Conservation (phyloP, 129 eudicot genomes). For the Deinandra increscens region DNA sequence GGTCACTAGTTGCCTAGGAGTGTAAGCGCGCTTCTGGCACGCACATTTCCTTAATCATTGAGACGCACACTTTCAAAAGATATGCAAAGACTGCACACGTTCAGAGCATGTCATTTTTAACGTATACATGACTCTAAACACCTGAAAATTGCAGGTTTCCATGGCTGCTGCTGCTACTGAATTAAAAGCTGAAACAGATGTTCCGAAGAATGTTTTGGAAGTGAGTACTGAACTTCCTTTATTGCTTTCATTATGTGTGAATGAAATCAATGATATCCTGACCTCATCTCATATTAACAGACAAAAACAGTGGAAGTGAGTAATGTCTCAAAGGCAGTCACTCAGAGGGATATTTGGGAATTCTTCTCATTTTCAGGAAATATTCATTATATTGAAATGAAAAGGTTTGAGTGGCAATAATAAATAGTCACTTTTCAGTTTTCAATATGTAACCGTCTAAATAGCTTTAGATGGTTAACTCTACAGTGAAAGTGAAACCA, state of each 20-base stretch:
- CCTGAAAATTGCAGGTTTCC: constrained; percentile 32
- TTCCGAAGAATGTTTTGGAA: constrained; percentile 36
- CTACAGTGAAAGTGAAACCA: constrained; percentile 49
- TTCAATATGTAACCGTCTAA: constrained; percentile 9
- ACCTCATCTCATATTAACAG: constrained; percentile 35
- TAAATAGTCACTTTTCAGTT: background rate
- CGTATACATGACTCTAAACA: constrained; percentile 19
- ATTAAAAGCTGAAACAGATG: background rate
- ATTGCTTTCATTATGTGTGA: background rate
- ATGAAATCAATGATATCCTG: background rate
- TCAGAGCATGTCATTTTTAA: background rate
- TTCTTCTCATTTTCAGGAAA: constrained; percentile 61
- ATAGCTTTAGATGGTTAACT: constrained; percentile 10
- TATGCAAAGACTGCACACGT: background rate
- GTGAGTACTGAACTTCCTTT: constrained; percentile 34
- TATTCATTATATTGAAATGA: constrained; percentile 56
- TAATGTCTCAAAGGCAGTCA: constrained; percentile 41
- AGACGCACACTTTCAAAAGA: background rate
- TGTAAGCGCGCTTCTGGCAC: background rate
- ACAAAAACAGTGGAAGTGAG: constrained; percentile 49
- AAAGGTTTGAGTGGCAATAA: constrained; percentile 11
- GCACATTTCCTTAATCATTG: background rate
- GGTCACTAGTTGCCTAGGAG: background rate
- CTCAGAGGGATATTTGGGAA: constrained; percentile 46
- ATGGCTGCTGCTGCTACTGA: constrained; percentile 26